phyloP scores from a whole-genome alignment of 345 rosid genomes.

The Luvunga scandens region DNA sequence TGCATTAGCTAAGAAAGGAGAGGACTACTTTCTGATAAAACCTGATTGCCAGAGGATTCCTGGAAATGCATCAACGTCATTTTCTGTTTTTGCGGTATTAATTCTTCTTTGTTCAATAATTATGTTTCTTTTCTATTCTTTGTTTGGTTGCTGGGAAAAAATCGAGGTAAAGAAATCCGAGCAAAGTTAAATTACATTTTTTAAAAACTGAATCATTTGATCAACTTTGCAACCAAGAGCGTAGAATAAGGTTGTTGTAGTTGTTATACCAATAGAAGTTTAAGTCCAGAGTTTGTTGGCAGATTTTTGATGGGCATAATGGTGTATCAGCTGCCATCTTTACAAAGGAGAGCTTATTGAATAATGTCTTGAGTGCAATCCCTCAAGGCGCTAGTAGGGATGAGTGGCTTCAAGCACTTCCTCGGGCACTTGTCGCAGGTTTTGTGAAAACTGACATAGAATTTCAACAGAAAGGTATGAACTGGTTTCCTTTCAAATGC shows the following conservation, averaged over 20 bases:
- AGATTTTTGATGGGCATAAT: conserved; percentile 98
- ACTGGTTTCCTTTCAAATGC: conserved; percentile 1
- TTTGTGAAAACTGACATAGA: conserved; percentile 99
- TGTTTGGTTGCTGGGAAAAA: background rate
- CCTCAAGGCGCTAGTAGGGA: conserved; percentile 70
- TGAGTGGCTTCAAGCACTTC: conserved; percentile 99
- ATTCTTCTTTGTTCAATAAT: background rate
- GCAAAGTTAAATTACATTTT: background rate
- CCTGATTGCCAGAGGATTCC: conserved; percentile 76
- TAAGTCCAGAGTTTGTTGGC: conserved; percentile 21
- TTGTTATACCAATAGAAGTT: conserved; percentile 7
- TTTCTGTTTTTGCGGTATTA: conserved; percentile 96
- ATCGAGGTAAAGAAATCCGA: background rate
- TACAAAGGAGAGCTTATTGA: conserved; percentile 76
- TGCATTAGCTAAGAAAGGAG: conserved; percentile 95
- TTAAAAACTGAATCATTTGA: background rate
- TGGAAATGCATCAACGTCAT: conserved; percentile 71
- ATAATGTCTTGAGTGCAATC: conserved; percentile 89
- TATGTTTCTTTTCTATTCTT: conserved; percentile 3
- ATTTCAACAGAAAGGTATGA: conserved; percentile 87
- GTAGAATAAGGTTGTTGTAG: background rate
- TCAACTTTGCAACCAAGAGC: background rate
- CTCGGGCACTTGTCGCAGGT: conserved; percentile 94
- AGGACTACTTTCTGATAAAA: conserved; percentile 86
- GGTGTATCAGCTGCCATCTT: conserved; percentile 98